Base-by-base conservation (phyloP, 1,284 basidiomycete genomes). In the Rhodotorula sp. region DNA sequence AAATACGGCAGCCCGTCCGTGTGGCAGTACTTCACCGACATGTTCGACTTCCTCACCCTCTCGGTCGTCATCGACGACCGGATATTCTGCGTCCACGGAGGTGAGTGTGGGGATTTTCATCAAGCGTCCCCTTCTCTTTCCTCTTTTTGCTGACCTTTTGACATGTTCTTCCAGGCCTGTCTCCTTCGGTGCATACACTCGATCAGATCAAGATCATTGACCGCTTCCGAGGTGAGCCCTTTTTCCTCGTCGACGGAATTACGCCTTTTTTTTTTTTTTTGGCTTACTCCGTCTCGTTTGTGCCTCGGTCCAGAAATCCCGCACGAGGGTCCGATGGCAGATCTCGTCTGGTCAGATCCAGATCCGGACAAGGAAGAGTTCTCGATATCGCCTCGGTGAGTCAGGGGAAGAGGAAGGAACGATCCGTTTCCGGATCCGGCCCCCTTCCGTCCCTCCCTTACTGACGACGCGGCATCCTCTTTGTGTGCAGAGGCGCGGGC, bases 181-280 rank as follows among this genome's bases (percentile, higher is more conserved):
- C 93, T 43, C 97, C 97, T 21, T 97, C 93, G 14, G 95, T 99
- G 78, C 97, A 99, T 82, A 95, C 94, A 64, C 95, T 99, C 80
- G 97, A 99, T 84, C 97, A 99, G 83, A 95, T 99, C 81, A 99
- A 98, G 82, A 92, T 99, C 62, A 93, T 99, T 62, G 97, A 99
- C 84, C 89, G 97, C 63, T 99, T 99, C 85, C 87, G 95, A 86
- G 92, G 92, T 90, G 70, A 72, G 82, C 10, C 10, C 10, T 5
- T 34, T 6, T 34, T 8, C 21, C 16, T 48, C 45, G 14, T 14
- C 26, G 15, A 10, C 23, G 15, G 55, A 18, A 15, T 16, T 7
- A 15, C 16, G 7, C 7, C 21, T n/a, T 19, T 3, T 19, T 38
- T 5, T 5, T 34, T 62, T 18, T n/a, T 19, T 3, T 19, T 38